Evolutionary conservation across 352 stramenopile species (phyloP), one percentile per base, ranked within the genome.

Genomic region (Globisporangium barbulae): DNA sequence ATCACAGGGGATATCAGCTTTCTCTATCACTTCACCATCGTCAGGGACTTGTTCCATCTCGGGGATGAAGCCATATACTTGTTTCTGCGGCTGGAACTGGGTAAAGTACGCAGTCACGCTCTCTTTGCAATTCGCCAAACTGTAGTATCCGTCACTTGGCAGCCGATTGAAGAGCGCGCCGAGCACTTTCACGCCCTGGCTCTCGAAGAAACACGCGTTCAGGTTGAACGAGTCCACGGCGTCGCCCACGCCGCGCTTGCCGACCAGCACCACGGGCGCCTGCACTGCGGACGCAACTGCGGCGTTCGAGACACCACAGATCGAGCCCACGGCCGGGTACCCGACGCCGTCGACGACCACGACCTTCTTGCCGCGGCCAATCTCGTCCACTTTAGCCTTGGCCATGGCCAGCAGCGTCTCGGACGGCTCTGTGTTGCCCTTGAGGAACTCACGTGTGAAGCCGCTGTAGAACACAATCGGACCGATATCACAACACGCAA

Each of bases 161-260:
- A 99, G 72, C 33, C 95, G 93, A 74, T 99, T 99, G 70, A 99
- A 99, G 61, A 99, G 90, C 33, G 79, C 90, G 28, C 97, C 97
- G n/a, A 99, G 76, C 19, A 99, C 96, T 17, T 84, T 81, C 2
- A 99, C 93, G 30, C 88, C 74, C 30, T 82, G 70, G 50, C 80
- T 77, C 65, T 97, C 79, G 71, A 99, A 99, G 69, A 98, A 99
- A 6, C 76, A 90, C 19, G 96, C 94, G 73, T 99, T 98, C 30
- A 99, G 67, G 68, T 99, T 99, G 77, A 98, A 99, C 31, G 91
- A 98, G 75, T 99, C 97, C 8, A 99, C 89, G 0, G 97, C 97
- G 75, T 98, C 93, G 8, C 97, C 97, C 9, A 99, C 97, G n/a
- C 97, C 97, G 59, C 82, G 89, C 67, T 97, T 98, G 15, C 96